Evolutionary conservation across 2,329 filamentous ascomycete genomes (phyloP), one percentile per base, ranked within the genome.

Genomic region (Penicillium sp.): DNA sequence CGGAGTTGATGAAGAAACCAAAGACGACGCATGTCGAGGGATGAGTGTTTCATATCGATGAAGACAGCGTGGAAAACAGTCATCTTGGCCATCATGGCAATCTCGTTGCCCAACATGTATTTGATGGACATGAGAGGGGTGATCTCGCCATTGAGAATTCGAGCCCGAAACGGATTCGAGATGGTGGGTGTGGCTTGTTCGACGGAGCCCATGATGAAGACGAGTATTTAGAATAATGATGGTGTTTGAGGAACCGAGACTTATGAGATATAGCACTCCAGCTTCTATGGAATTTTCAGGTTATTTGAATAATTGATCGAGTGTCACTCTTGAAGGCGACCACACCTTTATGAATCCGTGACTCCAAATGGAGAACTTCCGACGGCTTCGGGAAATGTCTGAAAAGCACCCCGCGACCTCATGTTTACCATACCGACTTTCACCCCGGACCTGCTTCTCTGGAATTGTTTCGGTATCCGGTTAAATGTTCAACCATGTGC

Each of bases 11-110:
- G 43, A 67, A 67, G 58, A 66, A 67, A 0, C 62, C 65, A 22
- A 67, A 59, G 0, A 65, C 63, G 2, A 67, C 60, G 71, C 20
- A 81, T 65, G 56, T 74, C 71, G 34, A 80, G 67, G 2, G 74
- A 65, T 2, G 75, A 77, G 60, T 81, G 79, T 60, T 81, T 78
- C 75, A 81, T 78, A 55, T 81, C 78, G 57, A 81, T 75, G 57
- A 81, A 73, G 41, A 80, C 70, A 42, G 73, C 77, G 51, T 79
- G 72, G 53, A 78, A 73, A 7, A 77, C 77, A 11, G 78, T 76
- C 54, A 72, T 76, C 48, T 73, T 71, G 31, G 71, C 41, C 25
- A 48, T 50, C 41, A 41, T 49, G 12, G 39, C 57, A 1, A 59
- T 56, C 15, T 60, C 58, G n/a, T 54, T 58, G 50, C 54, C 73